Conservation (phyloP, 805 yeast genomes). For the Candida sphagnicola region DNA sequence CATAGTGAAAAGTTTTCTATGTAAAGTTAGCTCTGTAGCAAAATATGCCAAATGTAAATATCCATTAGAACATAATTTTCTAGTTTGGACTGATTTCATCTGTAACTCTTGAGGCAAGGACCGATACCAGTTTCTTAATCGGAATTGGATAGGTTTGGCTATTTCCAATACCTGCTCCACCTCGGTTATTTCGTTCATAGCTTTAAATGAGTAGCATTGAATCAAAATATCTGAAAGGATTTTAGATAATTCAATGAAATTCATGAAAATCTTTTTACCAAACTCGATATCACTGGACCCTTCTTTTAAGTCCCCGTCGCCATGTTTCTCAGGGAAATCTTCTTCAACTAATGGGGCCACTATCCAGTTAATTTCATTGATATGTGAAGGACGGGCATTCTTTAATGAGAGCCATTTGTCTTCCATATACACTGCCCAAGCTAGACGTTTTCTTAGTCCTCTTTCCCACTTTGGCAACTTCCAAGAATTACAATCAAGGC, state of each 20-base stretch:
- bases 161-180: slow-evolving; percentile 65
- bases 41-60: slow-evolving; percentile 80
- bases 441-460: slow-evolving; percentile 78
- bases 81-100: slow-evolving; percentile 55
- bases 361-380: slow-evolving; percentile 72
- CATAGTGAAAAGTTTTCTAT: slow-evolving; percentile 66
- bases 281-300: slow-evolving; percentile 67
- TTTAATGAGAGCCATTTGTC: slow-evolving; percentile 87
- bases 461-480: slow-evolving; percentile 93
- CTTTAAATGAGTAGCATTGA: slow-evolving; percentile 66
- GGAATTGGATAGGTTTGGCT: slow-evolving; percentile 80
- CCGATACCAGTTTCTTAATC: slow-evolving; percentile 73
- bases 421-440: slow-evolving; percentile 94
- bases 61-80: slow-evolving; percentile 70
- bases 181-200: slow-evolving; percentile 51
- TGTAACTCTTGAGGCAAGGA: slow-evolving; percentile 61
- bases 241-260: slow-evolving; percentile 60
- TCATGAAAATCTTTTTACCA: slow-evolving; percentile 67
- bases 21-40: slow-evolving; percentile 84
- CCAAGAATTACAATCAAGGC: slow-evolving; percentile 90
- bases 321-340: slow-evolving; percentile 74
- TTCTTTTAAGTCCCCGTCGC: slow-evolving; percentile 46
- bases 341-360: slow-evolving; percentile 65
- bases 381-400: slow-evolving; percentile 83
- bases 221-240: slow-evolving; percentile 70